Conservation (phyloP, 306 rosid species). For the Quercus variabilis region DNA sequence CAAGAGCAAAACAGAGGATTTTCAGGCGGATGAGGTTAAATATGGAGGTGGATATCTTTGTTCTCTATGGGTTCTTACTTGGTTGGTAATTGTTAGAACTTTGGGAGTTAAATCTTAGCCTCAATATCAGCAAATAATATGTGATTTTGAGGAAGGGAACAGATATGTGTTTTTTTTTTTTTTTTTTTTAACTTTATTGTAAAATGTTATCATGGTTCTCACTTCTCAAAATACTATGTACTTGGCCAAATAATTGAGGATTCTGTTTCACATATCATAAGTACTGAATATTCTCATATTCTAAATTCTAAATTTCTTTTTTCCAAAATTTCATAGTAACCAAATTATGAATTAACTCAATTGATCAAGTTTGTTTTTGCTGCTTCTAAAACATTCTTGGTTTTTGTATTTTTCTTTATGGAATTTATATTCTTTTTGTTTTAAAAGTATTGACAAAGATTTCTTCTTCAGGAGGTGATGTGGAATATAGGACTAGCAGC, state of each 20-base stretch:
- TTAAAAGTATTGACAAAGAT: constrained; percentile 2
- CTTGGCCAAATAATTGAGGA: background rate
- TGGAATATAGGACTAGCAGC: constrained; percentile 82
- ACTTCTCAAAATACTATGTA: background rate
- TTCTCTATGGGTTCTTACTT: constrained; percentile 15
- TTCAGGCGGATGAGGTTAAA: constrained; percentile 63
- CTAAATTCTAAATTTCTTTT: constrained; percentile 1
- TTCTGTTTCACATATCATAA: constrained; percentile 1
- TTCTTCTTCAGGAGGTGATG: constrained; percentile 65
- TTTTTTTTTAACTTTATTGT: background rate
- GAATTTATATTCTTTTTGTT: background rate
- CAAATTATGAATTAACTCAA: constrained; percentile 22
- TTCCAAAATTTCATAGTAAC: constrained; percentile 26
- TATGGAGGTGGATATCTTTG: constrained; percentile 60
- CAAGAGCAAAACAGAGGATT: constrained; percentile 81
- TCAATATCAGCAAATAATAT: background rate
- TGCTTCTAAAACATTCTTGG: background rate
- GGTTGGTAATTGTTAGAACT: constrained; percentile 11
- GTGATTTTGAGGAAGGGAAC: background rate
- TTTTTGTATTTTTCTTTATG: background rate
- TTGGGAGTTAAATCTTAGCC: constrained; percentile 4
- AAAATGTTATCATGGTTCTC: background rate
- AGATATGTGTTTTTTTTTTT: too few relatives aligned
- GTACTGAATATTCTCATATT: constrained; percentile 3
- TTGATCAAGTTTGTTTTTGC: constrained; percentile 2